Base-by-base conservation (phyloP, 2,329 filamentous ascomycete genomes). In the Trichoderma lentiforme region DNA sequence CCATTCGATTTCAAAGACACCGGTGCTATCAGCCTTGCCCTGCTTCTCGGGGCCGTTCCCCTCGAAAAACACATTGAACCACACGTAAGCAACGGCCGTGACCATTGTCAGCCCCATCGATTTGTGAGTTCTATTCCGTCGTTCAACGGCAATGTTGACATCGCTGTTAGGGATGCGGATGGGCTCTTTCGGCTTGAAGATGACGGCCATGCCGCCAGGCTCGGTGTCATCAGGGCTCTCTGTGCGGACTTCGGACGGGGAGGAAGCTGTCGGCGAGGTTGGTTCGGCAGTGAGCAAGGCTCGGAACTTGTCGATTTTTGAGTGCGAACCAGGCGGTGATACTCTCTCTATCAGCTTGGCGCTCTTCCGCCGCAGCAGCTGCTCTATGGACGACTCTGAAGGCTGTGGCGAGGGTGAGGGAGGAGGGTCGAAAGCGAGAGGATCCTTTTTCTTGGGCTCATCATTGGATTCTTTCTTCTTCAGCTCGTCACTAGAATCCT, bases 31-130 rank as follows among this genome's bases (percentile, higher is more conserved):
- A 0, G 93, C 86, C 18, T 85, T 83, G 28, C 92, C 93, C 32
- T 84, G 81, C 56, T 90, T 86, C 77, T 94, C 92, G 0, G 92
- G 90, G 0, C 92, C 92, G 24, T 88, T 84, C 58, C 95, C 94
- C 82, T 98, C 96, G 77, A 98, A 98, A 81, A 91, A 98, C 2
- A 91, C 86, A 78, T 99, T 99, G 85, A 98, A 97, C 96, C 96
- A 99, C 18, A 97, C 93, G 78, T 98, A 95, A 0, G 95, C 95
- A 11, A 98, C 91, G 0, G 95, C 91, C 0, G 95, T 97, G 4
- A 98, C 94, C 90, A 98, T 93, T 0, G 93, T 94, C 75, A 93
- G 88, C 1, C 94, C 92, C 81, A 96, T 91, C 11, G 88, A 89
- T 77, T 92, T 93, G 5, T 89, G 88, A 1, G 92, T 90, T 77